Evolutionary conservation across 1,284 basidiomycete species (phyloP).

Genomic region (Laetiporus sulphureus): DNA sequence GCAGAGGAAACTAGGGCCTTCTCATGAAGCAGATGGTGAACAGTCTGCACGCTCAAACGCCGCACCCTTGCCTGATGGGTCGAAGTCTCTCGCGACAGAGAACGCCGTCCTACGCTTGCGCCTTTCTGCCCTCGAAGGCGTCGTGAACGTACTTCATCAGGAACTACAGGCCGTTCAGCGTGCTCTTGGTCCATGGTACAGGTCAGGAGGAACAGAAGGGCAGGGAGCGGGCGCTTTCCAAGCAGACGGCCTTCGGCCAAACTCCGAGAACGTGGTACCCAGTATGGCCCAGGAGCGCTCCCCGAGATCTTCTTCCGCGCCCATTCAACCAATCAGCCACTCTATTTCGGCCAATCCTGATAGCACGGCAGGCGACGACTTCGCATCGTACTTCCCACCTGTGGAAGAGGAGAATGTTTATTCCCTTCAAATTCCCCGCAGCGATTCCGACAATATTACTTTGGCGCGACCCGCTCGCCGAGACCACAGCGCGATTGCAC

Average conservation of each 20-base stretch:
- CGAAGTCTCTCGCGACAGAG: conserved; percentile 12
- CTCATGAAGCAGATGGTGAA: not conserved
- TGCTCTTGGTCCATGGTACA: conserved; percentile 20
- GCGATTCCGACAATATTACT: not conserved
- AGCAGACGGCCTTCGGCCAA: not conserved
- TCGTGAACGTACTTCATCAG: conserved; percentile 14
- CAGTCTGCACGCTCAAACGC: conserved; percentile 21
- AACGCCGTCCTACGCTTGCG: conserved; percentile 16
- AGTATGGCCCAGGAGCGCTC: not conserved
- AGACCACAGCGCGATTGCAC: not conserved
- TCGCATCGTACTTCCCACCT: conserved; percentile 47
- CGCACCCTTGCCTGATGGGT: not conserved
- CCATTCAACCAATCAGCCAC: not conserved
- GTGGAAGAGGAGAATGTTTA: conserved; percentile 10
- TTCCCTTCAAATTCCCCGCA: not conserved
- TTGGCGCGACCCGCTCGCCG: not conserved
- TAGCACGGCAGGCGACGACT: conserved; percentile 14
- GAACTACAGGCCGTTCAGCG: conserved; percentile 18
- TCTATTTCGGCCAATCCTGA: conserved; percentile 3
- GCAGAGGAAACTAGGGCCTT: too few relatives aligned
- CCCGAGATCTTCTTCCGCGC: not conserved
- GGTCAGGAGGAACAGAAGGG: conserved; percentile 1
- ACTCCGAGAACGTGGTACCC: not conserved
- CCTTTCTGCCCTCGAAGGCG: conserved; percentile 17
- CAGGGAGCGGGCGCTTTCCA: not conserved